Base-by-base conservation (phyloP, 805 yeast species). In the Spathaspora arborariae region DNA sequence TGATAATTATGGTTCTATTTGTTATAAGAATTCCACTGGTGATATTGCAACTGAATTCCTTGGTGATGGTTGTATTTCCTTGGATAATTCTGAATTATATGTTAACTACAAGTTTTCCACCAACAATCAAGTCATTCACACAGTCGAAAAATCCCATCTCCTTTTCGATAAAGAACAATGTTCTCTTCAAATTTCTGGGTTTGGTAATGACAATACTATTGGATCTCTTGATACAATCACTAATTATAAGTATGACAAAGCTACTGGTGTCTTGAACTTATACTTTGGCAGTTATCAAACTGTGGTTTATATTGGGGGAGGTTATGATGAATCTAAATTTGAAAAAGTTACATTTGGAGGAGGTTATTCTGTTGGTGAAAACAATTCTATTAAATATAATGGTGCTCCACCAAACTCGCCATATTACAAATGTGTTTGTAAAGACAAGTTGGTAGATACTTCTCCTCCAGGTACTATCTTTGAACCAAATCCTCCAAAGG, bases 171-270 rank as follows among this genome's bases (percentile, higher is more conserved):
- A 37, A 19, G 16, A 15, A 13, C 24, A 13, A 20, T 15, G 27
- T 24, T n/a, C 22, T 19, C 24, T 37, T 20, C 5, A 21, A n/a
- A 10, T 37, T 13, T 16, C 22, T 37, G 39, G 39, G n/a, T 37
- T 37, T 18, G 39, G 39, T 37, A 18, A 37, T 20, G 39, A 20
- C 6, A 37, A 18, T 13, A 37, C 39, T n/a, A 37, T 37, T 37
- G 39, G 39, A 8, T 37, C 21, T n/a, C n/a, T 20, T 20, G 11
- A 7, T 6, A 20, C 11, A n/a, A 11, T 37, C 3, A 16, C 20
- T n/a, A 16, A 13, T 4, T 37, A 13, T 16, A 19, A 4, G 7
- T 37, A 37, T 37, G 13, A 19, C 24, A 9, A 21, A 10, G n/a
- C 9, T 15, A 16, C 22, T 2, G 39, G 39, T 4, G 10, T 6